Evolutionary conservation across 495 filamentous ascomycete species (phyloP), one percentile per base, ranked within the genome.

Genomic region (Usnea hakonensis): DNA sequence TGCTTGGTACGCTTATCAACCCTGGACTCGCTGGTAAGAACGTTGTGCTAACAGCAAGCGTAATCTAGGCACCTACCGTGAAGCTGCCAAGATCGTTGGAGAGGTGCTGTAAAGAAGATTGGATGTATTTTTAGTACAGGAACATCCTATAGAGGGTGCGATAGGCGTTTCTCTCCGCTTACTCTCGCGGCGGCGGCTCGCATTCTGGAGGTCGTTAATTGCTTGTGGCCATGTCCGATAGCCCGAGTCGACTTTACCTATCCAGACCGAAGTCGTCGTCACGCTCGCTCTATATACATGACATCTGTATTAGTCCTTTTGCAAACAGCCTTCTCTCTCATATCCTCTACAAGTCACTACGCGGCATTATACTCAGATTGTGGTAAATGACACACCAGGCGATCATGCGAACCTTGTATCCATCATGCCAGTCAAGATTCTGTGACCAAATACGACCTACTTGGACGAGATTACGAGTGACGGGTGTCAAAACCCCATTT

Each of bases 21-120:
- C 17, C 26, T 14, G 48, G 21, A 19, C 8, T 52, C 19, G 48
- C 32, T 16, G 13, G 17, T 14, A 7, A 17, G 14, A 17, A 14
- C 16, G 11, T 52, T 32, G n/a, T 19, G 48, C 48, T 52, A 9
- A 52, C 23, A 16, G 48, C 2, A 2, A 5, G 14, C 14, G 13
- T 28, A 52, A 52, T 52, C 28, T 8, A 56, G 50, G 50, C 67
- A 98, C 95, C 37, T 98, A 98, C 77, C 89, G 90, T 64, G 93
- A 97, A 75, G 94, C 94, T 16, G 91, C 92, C 40, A 96, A 93
- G 79, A 98, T 98, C 70, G 90, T 98, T 54, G 91, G 93, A 32
- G 94, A 98, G 75, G 94, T 98, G 53, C 80, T 95, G 13, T 62
- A 62, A 37, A 38, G 48, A 19, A 35, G 13, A 41, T 13, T 1